These are phyloP conservation scores for Chlorencoelia australis DNA, from an alignment of 2,329 filamentous ascomycete genomes.

Conservation along the genomic window DNA sequence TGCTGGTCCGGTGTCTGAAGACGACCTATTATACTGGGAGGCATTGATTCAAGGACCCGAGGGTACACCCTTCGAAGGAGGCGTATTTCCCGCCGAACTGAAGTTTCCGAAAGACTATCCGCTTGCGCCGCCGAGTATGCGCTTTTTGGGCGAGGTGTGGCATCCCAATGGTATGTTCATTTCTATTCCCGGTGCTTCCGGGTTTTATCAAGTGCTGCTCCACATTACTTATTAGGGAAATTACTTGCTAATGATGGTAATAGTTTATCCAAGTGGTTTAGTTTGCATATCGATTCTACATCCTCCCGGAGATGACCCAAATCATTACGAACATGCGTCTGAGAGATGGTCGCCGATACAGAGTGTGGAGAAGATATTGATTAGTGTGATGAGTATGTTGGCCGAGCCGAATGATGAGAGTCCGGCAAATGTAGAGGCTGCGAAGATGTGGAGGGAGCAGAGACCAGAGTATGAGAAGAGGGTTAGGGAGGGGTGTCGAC, in stretches of 20 bases:
- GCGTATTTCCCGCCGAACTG: constrained; percentile 88
- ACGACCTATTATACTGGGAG: constrained; percentile 95
- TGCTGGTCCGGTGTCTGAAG: constrained; percentile 84
- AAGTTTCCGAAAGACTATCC: constrained; percentile 95
- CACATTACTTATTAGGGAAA: too few relatives aligned
- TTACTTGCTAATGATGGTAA: background rate
- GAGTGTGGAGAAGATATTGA: constrained; percentile 93
- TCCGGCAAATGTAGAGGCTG: constrained; percentile 90
- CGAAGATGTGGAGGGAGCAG: constrained; percentile 88
- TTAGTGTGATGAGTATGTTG: constrained; percentile 96
- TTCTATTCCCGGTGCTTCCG: background rate
- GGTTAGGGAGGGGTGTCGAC: constrained; percentile 73
- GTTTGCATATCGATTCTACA: constrained; percentile 99
- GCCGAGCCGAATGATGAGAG: constrained; percentile 96
- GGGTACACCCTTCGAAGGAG: constrained; percentile 91
- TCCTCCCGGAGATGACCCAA: constrained; percentile 90
- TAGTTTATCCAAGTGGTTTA: constrained; percentile 83
- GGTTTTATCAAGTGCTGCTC: too few relatives aligned
- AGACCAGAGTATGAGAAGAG: constrained; percentile 75
- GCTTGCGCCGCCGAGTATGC: constrained; percentile 92
- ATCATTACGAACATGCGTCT: constrained; percentile 93
- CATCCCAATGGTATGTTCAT: constrained; percentile 75
- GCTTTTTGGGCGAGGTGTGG: constrained; percentile 87
- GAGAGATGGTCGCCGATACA: constrained; percentile 97
- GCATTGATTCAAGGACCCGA: constrained; percentile 92